A percentile compares a stretch with the other conserved stretches of the same genome.
These are phyloP conservation scores for Ophidiomyces ophidiicola DNA, from an alignment of 2,329 filamentous ascomycete species.

Conservation along the genomic window DNA sequence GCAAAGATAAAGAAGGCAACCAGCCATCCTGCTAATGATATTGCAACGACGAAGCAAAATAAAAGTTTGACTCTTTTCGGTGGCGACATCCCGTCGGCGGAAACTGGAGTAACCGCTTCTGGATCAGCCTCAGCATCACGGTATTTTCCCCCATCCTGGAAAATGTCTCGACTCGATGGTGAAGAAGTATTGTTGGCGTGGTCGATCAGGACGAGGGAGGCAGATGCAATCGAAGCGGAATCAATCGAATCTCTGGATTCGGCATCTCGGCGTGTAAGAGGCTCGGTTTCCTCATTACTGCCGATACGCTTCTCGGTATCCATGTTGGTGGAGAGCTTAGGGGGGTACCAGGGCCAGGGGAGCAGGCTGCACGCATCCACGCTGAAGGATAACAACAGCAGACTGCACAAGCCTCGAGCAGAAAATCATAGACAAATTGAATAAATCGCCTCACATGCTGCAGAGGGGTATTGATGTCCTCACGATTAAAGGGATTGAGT, in stretches of 20 bases:
- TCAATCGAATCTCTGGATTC: slow-evolving; percentile 13
- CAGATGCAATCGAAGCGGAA: slow-evolving; percentile 16
- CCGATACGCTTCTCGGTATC: slow-evolving; percentile 8
- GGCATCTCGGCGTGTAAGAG: slow-evolving; percentile 11
- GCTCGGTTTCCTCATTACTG: slow-evolving; percentile 15
- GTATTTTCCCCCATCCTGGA: slow-evolving; percentile 20
- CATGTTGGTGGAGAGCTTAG: slow-evolving; percentile 9
- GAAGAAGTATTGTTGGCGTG: slow-evolving; percentile 1
- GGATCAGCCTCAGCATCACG: slow-evolving; percentile 16
- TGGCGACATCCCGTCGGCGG: slow-evolving; percentile 9
- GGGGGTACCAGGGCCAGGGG: background rate
- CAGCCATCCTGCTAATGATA: slow-evolving; percentile 36
- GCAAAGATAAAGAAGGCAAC: slow-evolving; percentile 35
- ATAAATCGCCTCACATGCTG: too few species aligned
- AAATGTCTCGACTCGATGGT: background rate
- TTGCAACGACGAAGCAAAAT: slow-evolving; percentile 31
- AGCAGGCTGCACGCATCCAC: too few species aligned
- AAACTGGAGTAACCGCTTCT: slow-evolving; percentile 23
- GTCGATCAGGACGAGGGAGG: slow-evolving; percentile 15
- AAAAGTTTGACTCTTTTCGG: slow-evolving; percentile 21
- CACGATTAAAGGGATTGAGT: too few species aligned
- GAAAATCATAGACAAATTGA: too few species aligned
- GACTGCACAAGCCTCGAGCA: too few species aligned
- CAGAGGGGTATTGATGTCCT: too few species aligned
- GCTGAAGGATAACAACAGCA: too few species aligned